Conservation (phyloP, 768 basidiomycete genomes). For the Mycena rosella region DNA sequence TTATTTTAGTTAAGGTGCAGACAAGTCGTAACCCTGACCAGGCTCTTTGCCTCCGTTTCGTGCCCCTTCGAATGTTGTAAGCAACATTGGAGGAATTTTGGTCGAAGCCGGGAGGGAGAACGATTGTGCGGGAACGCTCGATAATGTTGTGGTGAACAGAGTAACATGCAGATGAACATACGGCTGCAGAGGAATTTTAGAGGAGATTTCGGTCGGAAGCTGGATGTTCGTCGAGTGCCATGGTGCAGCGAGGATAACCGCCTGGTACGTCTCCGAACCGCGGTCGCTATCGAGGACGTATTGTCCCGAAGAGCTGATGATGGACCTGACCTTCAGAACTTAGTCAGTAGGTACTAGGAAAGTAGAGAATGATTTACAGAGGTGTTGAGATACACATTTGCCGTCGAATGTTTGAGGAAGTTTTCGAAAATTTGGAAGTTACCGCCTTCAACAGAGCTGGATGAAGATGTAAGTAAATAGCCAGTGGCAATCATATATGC, state of each 20-base stretch:
- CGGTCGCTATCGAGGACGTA: conserved; percentile 67
- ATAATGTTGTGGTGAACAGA: conserved; percentile 81
- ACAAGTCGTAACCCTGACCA: too few relatives aligned
- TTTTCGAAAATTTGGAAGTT: conserved; percentile 89
- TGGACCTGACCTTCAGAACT: conserved; percentile 61
- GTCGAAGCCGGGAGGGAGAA: conserved; percentile 67
- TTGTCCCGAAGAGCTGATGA: conserved; percentile 57
- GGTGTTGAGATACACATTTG: conserved; percentile 79
- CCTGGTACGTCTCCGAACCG: conserved; percentile 69
- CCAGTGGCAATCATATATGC: background rate
- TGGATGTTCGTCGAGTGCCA: conserved; percentile 76
- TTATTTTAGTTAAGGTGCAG: too few relatives aligned
- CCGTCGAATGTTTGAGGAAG: conserved; percentile 79
- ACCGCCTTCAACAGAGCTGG: conserved; percentile 74
- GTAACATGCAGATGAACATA: conserved; percentile 93
- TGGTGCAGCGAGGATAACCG: conserved; percentile 90
- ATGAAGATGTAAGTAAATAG: background rate
- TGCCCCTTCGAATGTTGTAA: conserved; percentile 79
- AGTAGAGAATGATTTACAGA: conserved; percentile 56
- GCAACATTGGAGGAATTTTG: conserved; percentile 69
- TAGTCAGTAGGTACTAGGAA: conserved; percentile 6
- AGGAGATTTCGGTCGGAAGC: conserved; percentile 61
- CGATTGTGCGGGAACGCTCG: conserved; percentile 71
- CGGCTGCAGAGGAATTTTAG: conserved; percentile 73
- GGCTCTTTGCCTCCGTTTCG: conserved; percentile 70